Conservation (phyloP, 2,329 filamentous ascomycete genomes). For the Talaromyces pinophilus region DNA sequence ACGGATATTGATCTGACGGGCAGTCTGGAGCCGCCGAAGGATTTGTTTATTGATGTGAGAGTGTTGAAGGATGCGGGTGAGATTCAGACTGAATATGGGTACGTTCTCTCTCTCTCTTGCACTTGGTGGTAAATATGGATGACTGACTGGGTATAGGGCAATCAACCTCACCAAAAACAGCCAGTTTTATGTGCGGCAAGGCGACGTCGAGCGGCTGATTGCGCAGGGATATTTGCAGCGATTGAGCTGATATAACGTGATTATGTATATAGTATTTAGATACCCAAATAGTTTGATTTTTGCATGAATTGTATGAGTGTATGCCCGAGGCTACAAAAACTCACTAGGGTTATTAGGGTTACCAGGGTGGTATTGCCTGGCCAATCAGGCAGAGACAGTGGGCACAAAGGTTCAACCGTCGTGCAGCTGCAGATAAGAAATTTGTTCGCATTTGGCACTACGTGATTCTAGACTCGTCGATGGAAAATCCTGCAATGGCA, state of each 20-base stretch:
- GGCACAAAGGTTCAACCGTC: neutral
- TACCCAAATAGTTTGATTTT: slow-evolving; percentile 1
- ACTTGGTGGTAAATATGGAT: neutral
- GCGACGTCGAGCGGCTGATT: slow-evolving; percentile 92
- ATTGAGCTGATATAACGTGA: slow-evolving; percentile 62
- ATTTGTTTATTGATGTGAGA: slow-evolving; percentile 94
- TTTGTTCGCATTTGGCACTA: neutral
- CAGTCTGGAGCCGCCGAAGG: slow-evolving; percentile 87
- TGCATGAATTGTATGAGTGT: neutral
- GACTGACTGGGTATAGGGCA: slow-evolving; percentile 57
- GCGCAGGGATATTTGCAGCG: slow-evolving; percentile 93
- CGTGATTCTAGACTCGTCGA: slow-evolving; percentile 4
- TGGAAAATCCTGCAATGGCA: neutral
- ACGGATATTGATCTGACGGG: slow-evolving; percentile 96
- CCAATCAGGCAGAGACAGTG: neutral
- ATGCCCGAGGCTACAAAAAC: neutral
- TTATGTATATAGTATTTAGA: slow-evolving; percentile 18
- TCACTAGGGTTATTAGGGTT: neutral
- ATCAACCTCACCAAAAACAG: slow-evolving; percentile 98
- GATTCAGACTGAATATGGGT: slow-evolving; percentile 99
- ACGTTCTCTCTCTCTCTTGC: slow-evolving; percentile 40
- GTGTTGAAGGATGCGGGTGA: slow-evolving; percentile 96
- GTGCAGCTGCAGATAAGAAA: neutral
- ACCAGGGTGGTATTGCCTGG: neutral
- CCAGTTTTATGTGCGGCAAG: slow-evolving; percentile 94